phyloP scores from a whole-genome alignment of 306 rosid species.

The Vicia sativa region DNA sequence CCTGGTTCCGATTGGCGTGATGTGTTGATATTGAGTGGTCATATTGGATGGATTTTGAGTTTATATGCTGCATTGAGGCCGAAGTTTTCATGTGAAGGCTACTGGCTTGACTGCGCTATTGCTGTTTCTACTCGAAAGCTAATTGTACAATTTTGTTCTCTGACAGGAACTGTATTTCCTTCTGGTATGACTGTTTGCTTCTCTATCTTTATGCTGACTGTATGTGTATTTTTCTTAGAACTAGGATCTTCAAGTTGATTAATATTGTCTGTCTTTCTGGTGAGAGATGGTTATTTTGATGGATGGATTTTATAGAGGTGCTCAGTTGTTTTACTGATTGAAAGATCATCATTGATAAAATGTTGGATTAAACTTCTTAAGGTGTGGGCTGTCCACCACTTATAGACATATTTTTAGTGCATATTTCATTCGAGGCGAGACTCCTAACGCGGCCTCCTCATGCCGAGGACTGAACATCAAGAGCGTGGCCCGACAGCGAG shows the following conservation, averaged over 20 bases:
- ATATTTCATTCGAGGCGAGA: neutral
- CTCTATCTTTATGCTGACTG: slow-evolving; percentile 21
- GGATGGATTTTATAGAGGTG: slow-evolving; percentile 22
- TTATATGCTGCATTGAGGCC: slow-evolving; percentile 79
- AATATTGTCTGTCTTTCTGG: slow-evolving; percentile 30
- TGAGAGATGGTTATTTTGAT: slow-evolving; percentile 13
- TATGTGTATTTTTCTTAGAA: slow-evolving; percentile 29
- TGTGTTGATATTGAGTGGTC: slow-evolving; percentile 72
- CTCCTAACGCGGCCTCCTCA: neutral
- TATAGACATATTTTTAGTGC: neutral
- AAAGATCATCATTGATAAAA: slow-evolving; percentile 25
- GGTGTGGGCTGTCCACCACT: neutral
- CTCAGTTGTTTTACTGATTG: slow-evolving; percentile 18
- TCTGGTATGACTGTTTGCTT: slow-evolving; percentile 61
- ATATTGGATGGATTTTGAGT: slow-evolving; percentile 86
- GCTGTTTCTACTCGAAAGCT: slow-evolving; percentile 89
- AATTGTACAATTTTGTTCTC: slow-evolving; percentile 83
- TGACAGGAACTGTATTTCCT: slow-evolving; percentile 81
- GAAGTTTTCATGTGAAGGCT: slow-evolving; percentile 78
- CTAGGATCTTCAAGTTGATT: slow-evolving; percentile 30
- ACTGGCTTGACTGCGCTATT: slow-evolving; percentile 92
- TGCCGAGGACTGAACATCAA: neutral
- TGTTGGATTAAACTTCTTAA: slow-evolving; percentile 10
- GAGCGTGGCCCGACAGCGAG: neutral
- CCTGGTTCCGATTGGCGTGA: slow-evolving; percentile 92